Percentiles rank a stretch among this genome's conserved stretches.
These are phyloP conservation scores for Carex myosuroides DNA, from an alignment of 176 grass and related monocot genomes.

Conservation along the genomic window DNA sequence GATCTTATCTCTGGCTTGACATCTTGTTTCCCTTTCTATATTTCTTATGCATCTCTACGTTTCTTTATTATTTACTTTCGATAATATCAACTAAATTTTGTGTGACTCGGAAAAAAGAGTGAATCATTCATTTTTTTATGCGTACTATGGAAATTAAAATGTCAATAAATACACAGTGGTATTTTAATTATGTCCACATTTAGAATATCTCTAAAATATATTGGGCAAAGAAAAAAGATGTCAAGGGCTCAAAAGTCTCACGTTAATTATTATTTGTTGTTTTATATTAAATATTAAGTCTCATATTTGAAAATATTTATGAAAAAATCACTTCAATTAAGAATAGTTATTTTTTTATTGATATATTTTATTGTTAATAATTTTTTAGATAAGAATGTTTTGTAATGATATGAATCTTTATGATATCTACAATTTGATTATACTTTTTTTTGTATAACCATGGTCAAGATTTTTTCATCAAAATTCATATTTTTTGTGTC, in stretches of 20 bases:
- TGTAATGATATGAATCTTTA: too few species aligned
- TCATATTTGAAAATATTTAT: background rate
- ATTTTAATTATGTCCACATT: background rate
- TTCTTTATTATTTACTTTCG: too few species aligned
- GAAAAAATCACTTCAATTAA: too few species aligned
- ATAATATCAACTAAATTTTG: too few species aligned
- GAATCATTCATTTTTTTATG: background rate
- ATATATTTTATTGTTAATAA: too few species aligned
- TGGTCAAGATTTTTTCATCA: background rate
- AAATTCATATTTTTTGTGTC: too few species aligned
- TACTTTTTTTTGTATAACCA: background rate
- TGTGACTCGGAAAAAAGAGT: background rate
- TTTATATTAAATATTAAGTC: background rate
- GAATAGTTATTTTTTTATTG: too few species aligned
- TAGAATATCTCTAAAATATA: background rate
- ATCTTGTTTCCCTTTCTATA: background rate
- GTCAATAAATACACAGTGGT: background rate
- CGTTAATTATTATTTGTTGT: too few species aligned
- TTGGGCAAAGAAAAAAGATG: too few species aligned
- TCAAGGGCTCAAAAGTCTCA: too few species aligned
- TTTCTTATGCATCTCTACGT: too few species aligned
- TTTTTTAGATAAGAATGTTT: too few species aligned
- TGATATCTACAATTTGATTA: background rate
- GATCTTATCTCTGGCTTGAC: background rate
- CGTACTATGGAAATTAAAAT: background rate